phyloP scores from a whole-genome alignment of 495 filamentous ascomycete species.

The Penicillium fimorum region DNA sequence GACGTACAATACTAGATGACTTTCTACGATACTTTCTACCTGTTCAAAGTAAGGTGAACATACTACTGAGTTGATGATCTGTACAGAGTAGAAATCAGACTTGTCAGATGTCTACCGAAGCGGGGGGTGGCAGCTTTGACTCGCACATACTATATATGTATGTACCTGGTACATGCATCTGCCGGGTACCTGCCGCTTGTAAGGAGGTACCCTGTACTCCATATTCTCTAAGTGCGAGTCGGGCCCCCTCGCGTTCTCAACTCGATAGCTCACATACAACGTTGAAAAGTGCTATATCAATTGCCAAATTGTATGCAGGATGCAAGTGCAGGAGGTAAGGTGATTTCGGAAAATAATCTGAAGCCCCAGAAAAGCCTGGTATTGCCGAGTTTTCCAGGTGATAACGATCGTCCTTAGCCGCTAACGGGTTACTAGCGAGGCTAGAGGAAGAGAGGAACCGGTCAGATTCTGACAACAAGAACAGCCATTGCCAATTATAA shows the following conservation, averaged over 20 bases:
- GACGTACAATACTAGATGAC: background rate
- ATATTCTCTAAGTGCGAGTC: background rate
- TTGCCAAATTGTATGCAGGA: background rate
- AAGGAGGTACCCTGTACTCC: background rate
- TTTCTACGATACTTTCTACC: background rate
- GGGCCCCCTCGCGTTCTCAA: slow-evolving; percentile 6
- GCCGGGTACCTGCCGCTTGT: background rate
- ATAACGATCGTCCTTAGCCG: slow-evolving; percentile 27
- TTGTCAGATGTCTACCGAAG: slow-evolving; percentile 2
- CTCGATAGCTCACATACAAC: slow-evolving; percentile 4
- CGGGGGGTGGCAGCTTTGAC: background rate
- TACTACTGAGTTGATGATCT: background rate
- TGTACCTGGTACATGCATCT: slow-evolving; percentile 3
- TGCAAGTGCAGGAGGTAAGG: background rate
- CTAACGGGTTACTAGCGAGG: slow-evolving; percentile 17
- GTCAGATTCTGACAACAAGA: background rate
- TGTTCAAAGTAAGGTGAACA: background rate
- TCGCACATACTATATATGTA: background rate
- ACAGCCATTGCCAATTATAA: background rate
- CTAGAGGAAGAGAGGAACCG: background rate
- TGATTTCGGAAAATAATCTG: slow-evolving; percentile 1
- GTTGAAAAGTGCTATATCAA: background rate
- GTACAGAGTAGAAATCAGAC: background rate
- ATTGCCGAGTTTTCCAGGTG: slow-evolving; percentile 5
- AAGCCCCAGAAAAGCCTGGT: background rate